Conservation (phyloP, 2,329 filamentous ascomycete genomes). For the Raffaelea ambrosiae region DNA sequence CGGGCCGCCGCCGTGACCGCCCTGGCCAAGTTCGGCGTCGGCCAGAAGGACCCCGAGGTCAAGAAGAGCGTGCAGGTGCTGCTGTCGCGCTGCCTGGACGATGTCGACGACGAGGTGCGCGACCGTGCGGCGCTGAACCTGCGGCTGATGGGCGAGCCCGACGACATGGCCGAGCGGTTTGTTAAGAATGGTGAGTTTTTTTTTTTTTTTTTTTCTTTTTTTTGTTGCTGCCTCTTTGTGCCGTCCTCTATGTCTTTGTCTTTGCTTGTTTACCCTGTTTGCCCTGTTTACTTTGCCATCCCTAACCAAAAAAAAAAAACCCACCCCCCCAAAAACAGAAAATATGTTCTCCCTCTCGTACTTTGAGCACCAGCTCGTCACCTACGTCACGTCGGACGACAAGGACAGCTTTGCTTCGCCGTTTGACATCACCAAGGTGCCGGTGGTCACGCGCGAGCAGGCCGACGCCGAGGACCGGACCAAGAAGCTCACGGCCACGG, state of each 20-base stretch:
- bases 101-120: slow-evolving; percentile 94
- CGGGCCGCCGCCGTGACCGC: slow-evolving; percentile 92
- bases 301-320: no score
- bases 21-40: slow-evolving; percentile 92
- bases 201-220: slow-evolving; percentile 46
- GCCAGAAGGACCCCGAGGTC: slow-evolving; percentile 91
- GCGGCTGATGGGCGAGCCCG: slow-evolving; percentile 84
- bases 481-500: slow-evolving; percentile 91
- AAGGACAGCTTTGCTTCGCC: slow-evolving; percentile 74
- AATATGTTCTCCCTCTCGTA: slow-evolving; percentile 91
- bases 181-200: no score
- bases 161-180: slow-evolving; percentile 76
- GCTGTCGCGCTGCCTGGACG: slow-evolving; percentile 86
- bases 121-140: slow-evolving; percentile 92
- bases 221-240: no score
- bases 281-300: no score
- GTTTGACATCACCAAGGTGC: slow-evolving; percentile 87
- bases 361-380: slow-evolving; percentile 93
- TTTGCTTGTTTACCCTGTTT: not conserved
- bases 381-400: slow-evolving; percentile 92
- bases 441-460: slow-evolving; percentile 90
- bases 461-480: slow-evolving; percentile 92
- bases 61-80: slow-evolving; percentile 93
- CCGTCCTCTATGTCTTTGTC: slow-evolving; percentile 6
- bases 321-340: no score